Evolutionary conservation across 805 yeast genomes (phyloP).

Genomic region (Lachancea fermentati): DNA sequence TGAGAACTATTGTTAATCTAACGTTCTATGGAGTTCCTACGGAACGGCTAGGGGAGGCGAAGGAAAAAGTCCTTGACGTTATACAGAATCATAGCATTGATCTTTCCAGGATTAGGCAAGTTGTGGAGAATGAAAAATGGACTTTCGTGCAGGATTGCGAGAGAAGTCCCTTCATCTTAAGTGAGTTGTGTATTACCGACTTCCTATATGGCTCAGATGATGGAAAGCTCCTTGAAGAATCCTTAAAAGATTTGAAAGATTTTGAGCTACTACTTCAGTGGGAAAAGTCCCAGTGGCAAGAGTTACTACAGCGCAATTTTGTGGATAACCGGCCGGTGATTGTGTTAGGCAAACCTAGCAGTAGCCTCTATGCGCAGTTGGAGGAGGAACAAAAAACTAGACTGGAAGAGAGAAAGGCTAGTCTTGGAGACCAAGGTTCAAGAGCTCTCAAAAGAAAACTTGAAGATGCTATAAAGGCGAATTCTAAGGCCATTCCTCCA

Average conservation of each 20-base stretch:
- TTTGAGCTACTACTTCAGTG: slow-evolving; percentile 50
- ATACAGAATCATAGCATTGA: slow-evolving; percentile 60
- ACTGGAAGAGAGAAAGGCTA: slow-evolving; percentile 42
- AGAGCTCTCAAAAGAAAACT: slow-evolving; percentile 45
- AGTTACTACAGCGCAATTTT: slow-evolving; percentile 46
- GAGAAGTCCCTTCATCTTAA: slow-evolving; percentile 50
- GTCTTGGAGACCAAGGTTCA: slow-evolving; percentile 58
- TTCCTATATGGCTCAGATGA: slow-evolving; percentile 71
- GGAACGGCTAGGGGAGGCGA: slow-evolving; percentile 50
- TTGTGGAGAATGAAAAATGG: slow-evolving; percentile 59
- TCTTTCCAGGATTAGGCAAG: slow-evolving; percentile 56
- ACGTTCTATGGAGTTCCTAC: slow-evolving; percentile 72
- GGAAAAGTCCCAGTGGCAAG: slow-evolving; percentile 64
- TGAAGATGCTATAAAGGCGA: slow-evolving; percentile 55
- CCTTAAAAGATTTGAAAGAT: slow-evolving; percentile 52
- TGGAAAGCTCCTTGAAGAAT: slow-evolving; percentile 51
- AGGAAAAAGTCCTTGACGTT: slow-evolving; percentile 43
- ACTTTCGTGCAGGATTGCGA: slow-evolving; percentile 58
- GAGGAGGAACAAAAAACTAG: slow-evolving; percentile 48
- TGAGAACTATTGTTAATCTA: slow-evolving; percentile 51
- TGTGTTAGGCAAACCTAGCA: slow-evolving; percentile 64
- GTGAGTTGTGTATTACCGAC: slow-evolving; percentile 66
- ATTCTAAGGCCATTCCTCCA: slow-evolving; percentile 75
- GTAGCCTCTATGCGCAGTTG: slow-evolving; percentile 44
- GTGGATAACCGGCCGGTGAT: slow-evolving; percentile 59